A percentile compares a stretch with the other conserved stretches of the same genome.
phyloP scores from a whole-genome alignment of 148 eudicot species.

The Talinum fruticosum region DNA sequence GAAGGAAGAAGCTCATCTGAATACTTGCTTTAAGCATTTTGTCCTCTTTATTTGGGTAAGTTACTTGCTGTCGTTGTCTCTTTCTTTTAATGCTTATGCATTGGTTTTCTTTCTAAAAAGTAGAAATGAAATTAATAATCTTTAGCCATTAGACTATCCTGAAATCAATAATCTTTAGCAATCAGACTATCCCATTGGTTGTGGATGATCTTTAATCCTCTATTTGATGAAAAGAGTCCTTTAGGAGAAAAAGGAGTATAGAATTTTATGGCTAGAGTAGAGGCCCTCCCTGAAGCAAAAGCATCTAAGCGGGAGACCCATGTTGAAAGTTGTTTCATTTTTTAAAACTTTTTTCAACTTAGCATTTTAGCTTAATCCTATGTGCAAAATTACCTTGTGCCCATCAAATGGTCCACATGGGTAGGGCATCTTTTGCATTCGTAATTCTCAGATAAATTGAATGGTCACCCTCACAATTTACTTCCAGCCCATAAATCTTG shows the following conservation, averaged over 20 bases:
- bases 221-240: neutral
- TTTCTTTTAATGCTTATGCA: neutral
- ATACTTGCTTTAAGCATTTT: constrained; percentile 94
- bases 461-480: neutral
- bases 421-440: neutral
- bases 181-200: neutral
- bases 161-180: neutral
- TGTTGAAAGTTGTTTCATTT: neutral
- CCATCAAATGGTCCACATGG: neutral
- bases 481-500: neutral
- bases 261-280: neutral
- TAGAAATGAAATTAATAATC: neutral
- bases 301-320: neutral
- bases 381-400: neutral
- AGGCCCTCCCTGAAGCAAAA: neutral
- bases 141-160: neutral
- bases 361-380: neutral
- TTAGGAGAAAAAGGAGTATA: neutral
- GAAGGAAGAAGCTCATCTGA: constrained; percentile 93
- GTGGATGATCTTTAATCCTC: neutral
- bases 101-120: neutral
- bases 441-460: neutral
- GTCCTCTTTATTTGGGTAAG: constrained; percentile 86
- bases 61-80: neutral
- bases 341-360: no score